Percentiles rank a stretch among this genome's conserved stretches.
These are phyloP conservation scores for Cyberlindnera meyerae DNA, from an alignment of 805 yeast genomes.

Conservation along the genomic window DNA sequence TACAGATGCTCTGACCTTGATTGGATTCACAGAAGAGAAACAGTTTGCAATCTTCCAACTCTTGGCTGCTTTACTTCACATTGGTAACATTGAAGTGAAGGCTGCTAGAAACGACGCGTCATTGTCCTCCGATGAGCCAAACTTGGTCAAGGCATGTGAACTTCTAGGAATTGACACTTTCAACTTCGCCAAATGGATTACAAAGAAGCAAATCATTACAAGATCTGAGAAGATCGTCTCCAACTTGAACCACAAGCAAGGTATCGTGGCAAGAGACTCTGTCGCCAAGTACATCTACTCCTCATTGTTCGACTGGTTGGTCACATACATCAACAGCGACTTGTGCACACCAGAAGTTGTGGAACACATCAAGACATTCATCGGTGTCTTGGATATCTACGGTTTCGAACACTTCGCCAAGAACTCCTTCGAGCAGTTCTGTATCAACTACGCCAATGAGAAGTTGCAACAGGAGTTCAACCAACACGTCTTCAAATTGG, in stretches of 20 bases:
- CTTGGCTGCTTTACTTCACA: conserved; percentile 82
- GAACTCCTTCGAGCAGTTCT: conserved; percentile 95
- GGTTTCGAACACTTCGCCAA: conserved; percentile 95
- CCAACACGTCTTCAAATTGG: conserved; percentile 94
- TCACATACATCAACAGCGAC: conserved; percentile 73
- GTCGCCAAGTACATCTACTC: conserved; percentile 92
- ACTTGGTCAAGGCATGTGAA: conserved; percentile 74
- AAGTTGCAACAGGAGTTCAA: conserved; percentile 96
- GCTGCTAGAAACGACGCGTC: conserved; percentile 82
- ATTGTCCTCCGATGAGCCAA: conserved; percentile 82
- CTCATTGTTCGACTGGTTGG: conserved; percentile 93
- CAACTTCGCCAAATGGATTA: conserved; percentile 82
- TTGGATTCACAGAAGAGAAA: conserved; percentile 59
- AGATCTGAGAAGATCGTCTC: conserved; percentile 88
- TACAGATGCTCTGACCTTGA: conserved; percentile 66
- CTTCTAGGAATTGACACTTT: conserved; percentile 74
- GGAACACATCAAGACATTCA: conserved; percentile 60
- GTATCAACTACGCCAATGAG: conserved; percentile 95
- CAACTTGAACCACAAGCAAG: conserved; percentile 76
- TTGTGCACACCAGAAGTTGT: conserved; percentile 71
- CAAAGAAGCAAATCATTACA: conserved; percentile 88
- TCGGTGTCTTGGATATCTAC: conserved; percentile 95
- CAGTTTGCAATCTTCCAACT: conserved; percentile 71
- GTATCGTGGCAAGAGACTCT: conserved; percentile 92
- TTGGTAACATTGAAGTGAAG: conserved; percentile 86